phyloP scores from a whole-genome alignment of 129 eudicot genomes.

The Pseudognaphalium luteoalbum region DNA sequence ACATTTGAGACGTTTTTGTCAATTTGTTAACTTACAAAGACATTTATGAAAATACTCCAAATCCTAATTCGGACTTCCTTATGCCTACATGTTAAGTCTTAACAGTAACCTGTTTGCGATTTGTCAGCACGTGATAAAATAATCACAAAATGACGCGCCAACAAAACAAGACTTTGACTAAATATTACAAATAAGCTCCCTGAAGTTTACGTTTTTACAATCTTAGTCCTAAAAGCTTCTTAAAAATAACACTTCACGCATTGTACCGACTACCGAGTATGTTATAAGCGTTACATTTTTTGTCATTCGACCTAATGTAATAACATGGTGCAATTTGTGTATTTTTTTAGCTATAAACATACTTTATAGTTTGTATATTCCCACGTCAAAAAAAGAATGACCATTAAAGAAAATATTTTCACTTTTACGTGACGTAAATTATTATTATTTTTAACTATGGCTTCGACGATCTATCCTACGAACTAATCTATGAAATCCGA shows the following conservation, averaged over 20 bases:
- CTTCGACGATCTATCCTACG: too few species aligned
- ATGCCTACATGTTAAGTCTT: conserved; percentile 12
- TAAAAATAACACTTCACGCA: background rate
- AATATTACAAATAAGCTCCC: conserved; percentile 10
- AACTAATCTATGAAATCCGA: too few species aligned
- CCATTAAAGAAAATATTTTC: too few species aligned
- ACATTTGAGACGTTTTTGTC: background rate
- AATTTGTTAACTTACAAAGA: background rate
- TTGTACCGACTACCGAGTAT: background rate
- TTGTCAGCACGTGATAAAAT: conserved; percentile 28
- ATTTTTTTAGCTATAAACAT: too few species aligned
- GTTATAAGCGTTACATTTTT: background rate
- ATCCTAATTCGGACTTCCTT: background rate
- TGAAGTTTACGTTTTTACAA: background rate
- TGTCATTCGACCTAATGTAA: background rate
- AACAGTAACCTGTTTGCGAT: background rate
- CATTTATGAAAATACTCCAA: background rate
- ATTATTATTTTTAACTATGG: too few species aligned
- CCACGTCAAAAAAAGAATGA: too few species aligned
- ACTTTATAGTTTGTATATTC: too few species aligned
- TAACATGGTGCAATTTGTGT: background rate
- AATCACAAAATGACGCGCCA: conserved; percentile 20
- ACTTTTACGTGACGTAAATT: too few species aligned
- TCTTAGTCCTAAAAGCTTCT: background rate
- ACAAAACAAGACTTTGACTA: conserved; percentile 14